phyloP scores from a whole-genome alignment of 495 filamentous ascomycete genomes.

The Aspergillus ellipticus region DNA sequence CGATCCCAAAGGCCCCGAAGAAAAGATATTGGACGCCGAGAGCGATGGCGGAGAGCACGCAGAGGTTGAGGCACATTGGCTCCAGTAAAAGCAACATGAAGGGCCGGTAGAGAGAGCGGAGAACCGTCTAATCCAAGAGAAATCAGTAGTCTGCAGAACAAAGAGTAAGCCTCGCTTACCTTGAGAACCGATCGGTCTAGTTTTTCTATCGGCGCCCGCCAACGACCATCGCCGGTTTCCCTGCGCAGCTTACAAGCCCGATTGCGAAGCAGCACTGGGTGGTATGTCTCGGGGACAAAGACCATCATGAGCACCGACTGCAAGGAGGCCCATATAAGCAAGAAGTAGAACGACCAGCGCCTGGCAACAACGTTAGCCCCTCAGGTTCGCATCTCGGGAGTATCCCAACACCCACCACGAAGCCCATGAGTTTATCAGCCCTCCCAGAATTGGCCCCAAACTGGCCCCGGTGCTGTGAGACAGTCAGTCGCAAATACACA shows the following conservation, averaged over 20 bases:
- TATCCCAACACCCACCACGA: constrained; percentile 42
- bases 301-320: constrained; percentile 54
- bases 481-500: background rate
- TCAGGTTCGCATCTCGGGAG: background rate
- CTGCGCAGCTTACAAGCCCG: constrained; percentile 63
- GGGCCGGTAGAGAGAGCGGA: constrained; percentile 62
- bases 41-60: constrained; percentile 71
- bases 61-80: constrained; percentile 76
- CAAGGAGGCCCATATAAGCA: constrained; percentile 67
- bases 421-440: constrained; percentile 65
- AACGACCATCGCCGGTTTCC: constrained; percentile 63
- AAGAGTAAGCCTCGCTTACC: background rate
- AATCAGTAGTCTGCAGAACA: background rate
- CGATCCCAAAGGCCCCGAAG: constrained; percentile 76
- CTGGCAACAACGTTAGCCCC: background rate
- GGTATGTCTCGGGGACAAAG: constrained; percentile 82
- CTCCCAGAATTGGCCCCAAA: constrained; percentile 36
- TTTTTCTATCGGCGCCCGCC: constrained; percentile 69
- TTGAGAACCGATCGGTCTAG: constrained; percentile 50
- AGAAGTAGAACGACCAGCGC: constrained; percentile 76
- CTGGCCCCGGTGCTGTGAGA: constrained; percentile 45
- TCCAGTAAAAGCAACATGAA: constrained; percentile 76
- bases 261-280: constrained; percentile 36
- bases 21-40: constrained; percentile 82
- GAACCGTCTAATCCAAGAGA: background rate